Evolutionary conservation across 2,329 filamentous ascomycete species (phyloP).

Genomic region (Cercospora nicotianae): DNA sequence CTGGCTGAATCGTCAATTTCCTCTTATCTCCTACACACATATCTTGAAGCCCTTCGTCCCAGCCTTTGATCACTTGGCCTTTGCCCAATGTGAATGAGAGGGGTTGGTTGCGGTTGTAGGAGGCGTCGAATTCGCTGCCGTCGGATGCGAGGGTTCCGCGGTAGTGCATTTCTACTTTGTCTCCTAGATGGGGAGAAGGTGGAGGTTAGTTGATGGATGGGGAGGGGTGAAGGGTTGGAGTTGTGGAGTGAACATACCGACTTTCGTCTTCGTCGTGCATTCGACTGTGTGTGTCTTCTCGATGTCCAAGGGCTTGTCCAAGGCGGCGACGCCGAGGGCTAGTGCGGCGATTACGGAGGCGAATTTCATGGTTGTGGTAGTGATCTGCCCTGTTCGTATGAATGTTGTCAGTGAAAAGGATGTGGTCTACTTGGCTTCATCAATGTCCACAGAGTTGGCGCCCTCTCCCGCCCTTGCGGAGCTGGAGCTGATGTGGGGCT

Average conservation of each 20-base stretch:
- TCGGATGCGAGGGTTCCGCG: slow-evolving; percentile 72
- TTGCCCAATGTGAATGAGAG: slow-evolving; percentile 77
- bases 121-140: slow-evolving; percentile 55
- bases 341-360: slow-evolving; percentile 45
- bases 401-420: neutral
- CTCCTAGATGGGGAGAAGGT: too few relatives aligned
- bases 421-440: slow-evolving; percentile 1
- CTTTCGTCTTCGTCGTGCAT: slow-evolving; percentile 61
- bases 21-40: slow-evolving; percentile 97
- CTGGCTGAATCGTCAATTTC: slow-evolving; percentile 85
- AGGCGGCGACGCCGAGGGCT: slow-evolving; percentile 48
- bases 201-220: too few relatives aligned
- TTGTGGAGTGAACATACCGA: too few relatives aligned
- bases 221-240: too few relatives aligned
- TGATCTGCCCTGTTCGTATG: neutral
- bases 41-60: slow-evolving; percentile 86
- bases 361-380: slow-evolving; percentile 45
- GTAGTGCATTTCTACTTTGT: slow-evolving; percentile 86
- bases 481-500: neutral
- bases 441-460: neutral
- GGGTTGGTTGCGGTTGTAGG: slow-evolving; percentile 72
- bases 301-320: slow-evolving; percentile 67
- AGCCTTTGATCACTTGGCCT: slow-evolving; percentile 92
- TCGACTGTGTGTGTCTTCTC: slow-evolving; percentile 72
- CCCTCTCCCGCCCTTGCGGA: neutral